These are phyloP conservation scores for Mycosphaerella sp. DNA, from an alignment of 2,329 filamentous ascomycete species.

Conservation along the genomic window DNA sequence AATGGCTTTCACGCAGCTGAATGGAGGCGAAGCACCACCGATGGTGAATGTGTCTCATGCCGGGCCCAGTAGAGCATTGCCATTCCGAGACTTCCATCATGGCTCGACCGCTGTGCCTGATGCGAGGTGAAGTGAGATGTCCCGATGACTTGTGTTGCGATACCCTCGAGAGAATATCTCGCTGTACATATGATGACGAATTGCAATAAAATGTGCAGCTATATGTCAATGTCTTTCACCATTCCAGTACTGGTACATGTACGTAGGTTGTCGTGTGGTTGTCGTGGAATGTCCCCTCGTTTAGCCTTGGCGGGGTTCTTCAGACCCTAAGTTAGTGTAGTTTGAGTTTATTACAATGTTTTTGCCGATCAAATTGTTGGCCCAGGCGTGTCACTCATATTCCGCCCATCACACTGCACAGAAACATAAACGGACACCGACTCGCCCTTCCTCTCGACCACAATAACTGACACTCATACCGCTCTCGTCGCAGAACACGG, in stretches of 20 bases:
- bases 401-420: background rate
- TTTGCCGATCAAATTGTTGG: background rate
- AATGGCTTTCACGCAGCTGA: slow-evolving; percentile 59
- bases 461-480: background rate
- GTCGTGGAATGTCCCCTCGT: too few species aligned
- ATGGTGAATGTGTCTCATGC: slow-evolving; percentile 3
- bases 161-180: slow-evolving; percentile 5
- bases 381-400: background rate
- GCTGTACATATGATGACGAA: slow-evolving; percentile 8
- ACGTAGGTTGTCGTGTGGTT: too few species aligned
- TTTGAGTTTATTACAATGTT: too few species aligned
- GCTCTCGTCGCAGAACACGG: too few species aligned
- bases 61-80: slow-evolving; percentile 20
- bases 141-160: background rate
- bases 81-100: slow-evolving; percentile 28
- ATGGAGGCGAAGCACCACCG: slow-evolving; percentile 21
- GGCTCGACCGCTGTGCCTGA: slow-evolving; percentile 13
- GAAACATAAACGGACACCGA: background rate
- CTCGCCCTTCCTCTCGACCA: background rate
- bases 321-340: too few species aligned
- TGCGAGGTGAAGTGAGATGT: slow-evolving; percentile 15
- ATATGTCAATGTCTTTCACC: background rate
- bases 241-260: too few species aligned
- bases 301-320: too few species aligned
- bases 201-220: background rate